Percentiles rank a stretch among this genome's conserved stretches.
These are phyloP conservation scores for Fragaria vesca DNA, from an alignment of 306 rosid species.

Conservation along the genomic window DNA sequence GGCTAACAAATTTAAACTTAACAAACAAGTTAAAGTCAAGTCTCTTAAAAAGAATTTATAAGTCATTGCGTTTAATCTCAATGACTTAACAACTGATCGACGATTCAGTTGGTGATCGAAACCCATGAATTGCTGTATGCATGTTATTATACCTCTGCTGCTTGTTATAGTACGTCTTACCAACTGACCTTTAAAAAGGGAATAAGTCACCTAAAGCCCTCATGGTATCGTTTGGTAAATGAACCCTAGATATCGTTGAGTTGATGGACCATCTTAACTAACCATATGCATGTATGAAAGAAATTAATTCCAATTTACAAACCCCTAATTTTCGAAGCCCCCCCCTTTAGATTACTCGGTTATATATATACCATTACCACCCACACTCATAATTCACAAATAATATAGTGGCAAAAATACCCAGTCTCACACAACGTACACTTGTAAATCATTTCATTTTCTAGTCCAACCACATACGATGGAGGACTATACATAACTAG, in stretches of 20 bases:
- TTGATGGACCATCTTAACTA: conserved; percentile 1
- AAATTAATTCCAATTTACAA: not conserved
- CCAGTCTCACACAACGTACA: not conserved
- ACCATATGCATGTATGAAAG: not conserved
- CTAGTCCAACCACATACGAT: not conserved
- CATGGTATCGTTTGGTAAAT: not conserved
- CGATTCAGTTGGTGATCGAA: not conserved
- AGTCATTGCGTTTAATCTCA: not conserved
- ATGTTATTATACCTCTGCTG: not conserved
- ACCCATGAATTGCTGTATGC: not conserved
- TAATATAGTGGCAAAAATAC: not conserved
- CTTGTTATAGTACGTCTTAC: not conserved
- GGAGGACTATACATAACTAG: not conserved
- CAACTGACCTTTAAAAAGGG: not conserved
- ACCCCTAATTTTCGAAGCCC: not conserved
- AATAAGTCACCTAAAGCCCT: not conserved
- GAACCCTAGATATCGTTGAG: not conserved
- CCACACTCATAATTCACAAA: not conserved
- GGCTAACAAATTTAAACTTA: not conserved
- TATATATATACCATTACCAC: not conserved
- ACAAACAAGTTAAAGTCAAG: not conserved
- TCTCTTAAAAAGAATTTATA: not conserved
- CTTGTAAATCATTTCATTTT: not conserved
- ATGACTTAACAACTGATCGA: too few species aligned
- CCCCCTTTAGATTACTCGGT: not conserved